These are phyloP conservation scores for Torulaspora franciscae DNA, from an alignment of 805 yeast species.

Conservation along the genomic window DNA sequence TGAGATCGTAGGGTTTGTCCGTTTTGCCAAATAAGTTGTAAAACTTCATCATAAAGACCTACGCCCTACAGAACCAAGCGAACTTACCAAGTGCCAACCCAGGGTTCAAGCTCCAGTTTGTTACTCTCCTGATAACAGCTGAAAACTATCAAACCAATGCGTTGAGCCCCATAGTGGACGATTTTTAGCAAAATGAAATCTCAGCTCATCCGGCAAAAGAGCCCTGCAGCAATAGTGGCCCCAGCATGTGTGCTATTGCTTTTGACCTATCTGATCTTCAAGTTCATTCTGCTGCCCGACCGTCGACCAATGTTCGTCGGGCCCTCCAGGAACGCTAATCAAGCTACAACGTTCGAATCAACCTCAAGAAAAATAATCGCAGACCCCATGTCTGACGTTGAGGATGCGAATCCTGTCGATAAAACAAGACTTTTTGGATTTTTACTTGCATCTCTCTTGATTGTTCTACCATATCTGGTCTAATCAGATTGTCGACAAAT, in stretches of 20 bases:
- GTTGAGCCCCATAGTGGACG: too few species aligned
- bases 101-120: neutral
- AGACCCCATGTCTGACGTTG: conserved; percentile 19
- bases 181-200: neutral
- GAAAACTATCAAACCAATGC: neutral
- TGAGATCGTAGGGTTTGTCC: neutral
- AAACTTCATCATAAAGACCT: too few species aligned
- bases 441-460: conserved; percentile 10
- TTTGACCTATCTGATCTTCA: neutral
- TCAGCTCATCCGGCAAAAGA: neutral
- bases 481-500: neutral
- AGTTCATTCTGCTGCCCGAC: neutral
- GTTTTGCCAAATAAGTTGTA: neutral
- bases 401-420: conserved; percentile 27
- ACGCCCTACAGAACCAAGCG: too few species aligned
- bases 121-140: neutral
- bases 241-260: conserved; percentile 1
- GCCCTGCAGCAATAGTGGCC: neutral
- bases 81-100: too few species aligned
- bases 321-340: too few species aligned
- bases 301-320: too few species aligned
- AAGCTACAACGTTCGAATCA: neutral
- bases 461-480: conserved; percentile 12
- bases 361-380: conserved; percentile 14
- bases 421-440: conserved; percentile 15